These are phyloP conservation scores for Colletotrichum orbiculare DNA, from an alignment of 2,329 filamentous ascomycete species.

Conservation along the genomic window DNA sequence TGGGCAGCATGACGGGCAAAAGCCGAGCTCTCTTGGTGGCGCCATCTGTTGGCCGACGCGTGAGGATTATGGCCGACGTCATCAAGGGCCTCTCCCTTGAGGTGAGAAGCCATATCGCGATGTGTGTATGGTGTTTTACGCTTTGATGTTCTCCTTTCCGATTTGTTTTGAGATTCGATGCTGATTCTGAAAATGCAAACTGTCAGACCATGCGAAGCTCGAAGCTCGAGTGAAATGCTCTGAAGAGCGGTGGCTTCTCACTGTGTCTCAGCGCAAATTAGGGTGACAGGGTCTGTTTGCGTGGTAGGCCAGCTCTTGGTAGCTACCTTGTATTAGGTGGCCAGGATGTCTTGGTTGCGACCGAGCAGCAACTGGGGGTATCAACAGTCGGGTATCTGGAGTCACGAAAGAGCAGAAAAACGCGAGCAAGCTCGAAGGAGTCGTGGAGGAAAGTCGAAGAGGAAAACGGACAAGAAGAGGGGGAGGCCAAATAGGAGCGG, in stretches of 20 bases:
- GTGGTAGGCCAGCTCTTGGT: slow-evolving; percentile 15
- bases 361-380: slow-evolving; percentile 13
- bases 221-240: neutral
- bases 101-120: slow-evolving; percentile 38
- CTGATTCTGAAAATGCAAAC: slow-evolving; percentile 20
- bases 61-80: slow-evolving; percentile 61
- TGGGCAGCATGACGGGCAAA: slow-evolving; percentile 61
- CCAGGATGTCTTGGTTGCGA: slow-evolving; percentile 8
- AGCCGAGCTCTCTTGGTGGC: slow-evolving; percentile 71
- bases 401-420: slow-evolving; percentile 1
- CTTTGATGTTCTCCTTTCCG: neutral
- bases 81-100: slow-evolving; percentile 41
- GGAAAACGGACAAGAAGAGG: neutral
- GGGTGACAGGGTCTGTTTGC: slow-evolving; percentile 18
- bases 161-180: slow-evolving; percentile 45
- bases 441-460: neutral
- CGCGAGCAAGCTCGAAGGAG: neutral
- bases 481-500: neutral
- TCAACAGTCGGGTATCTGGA: slow-evolving; percentile 24
- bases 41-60: slow-evolving; percentile 68
- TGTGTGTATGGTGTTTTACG: neutral
- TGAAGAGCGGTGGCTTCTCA: slow-evolving; percentile 27
- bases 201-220: slow-evolving; percentile 11
- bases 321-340: neutral
- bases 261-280: slow-evolving; percentile 35